Evolutionary conservation across 2,329 filamentous ascomycete genomes (phyloP), one percentile per base, ranked within the genome.

Genomic region (Pestalotiopsis fici): DNA sequence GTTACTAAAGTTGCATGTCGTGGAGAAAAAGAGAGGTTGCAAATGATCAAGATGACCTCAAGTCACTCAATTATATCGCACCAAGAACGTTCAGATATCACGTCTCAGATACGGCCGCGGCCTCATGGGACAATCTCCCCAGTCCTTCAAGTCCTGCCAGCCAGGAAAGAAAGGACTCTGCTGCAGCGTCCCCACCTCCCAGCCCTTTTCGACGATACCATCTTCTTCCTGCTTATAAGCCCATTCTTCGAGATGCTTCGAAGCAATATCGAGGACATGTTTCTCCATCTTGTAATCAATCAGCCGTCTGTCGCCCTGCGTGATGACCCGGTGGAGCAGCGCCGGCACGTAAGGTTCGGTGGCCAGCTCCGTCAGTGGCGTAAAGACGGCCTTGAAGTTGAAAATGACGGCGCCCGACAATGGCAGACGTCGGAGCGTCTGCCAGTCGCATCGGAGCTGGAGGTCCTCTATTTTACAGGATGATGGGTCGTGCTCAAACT

Each of bases 371-470:
- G 84, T 76, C 0, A 97, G 77, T 0, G 92, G 91, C 0, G 93
- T 96, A 78, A 97, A 97, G 0, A 96, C 78, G 0, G 91, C 93
- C 75, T 95, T 97, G 86, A 95, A 97, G 78, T 96, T 97, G 82
- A 97, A 97, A 0, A 94, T 87, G 1, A 97, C 83, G 0, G 87
- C 91, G 0, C 88, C 93, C 0, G 91, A 94, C 0, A 97, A 82
- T 0, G 94, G 93, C 0, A 97, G 81, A 2, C 94, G 88, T 1
- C 94, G 88, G 3, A 97, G 81, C 0, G 94, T 97, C 79, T 97
- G 94, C 93, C 93, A 97, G 77, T 97, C 94, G 1, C 96, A 93
- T 4, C 94, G 87, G 1, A 97, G 82, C 69, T 91, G 82, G 70
- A 92, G 83, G 39, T 92, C 86, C 0, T 87, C 83, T 2, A 89